Evolutionary conservation across 495 filamentous ascomycete genomes (phyloP), one percentile per base, ranked within the genome.

Genomic region (Neurospora tetrasperma): DNA sequence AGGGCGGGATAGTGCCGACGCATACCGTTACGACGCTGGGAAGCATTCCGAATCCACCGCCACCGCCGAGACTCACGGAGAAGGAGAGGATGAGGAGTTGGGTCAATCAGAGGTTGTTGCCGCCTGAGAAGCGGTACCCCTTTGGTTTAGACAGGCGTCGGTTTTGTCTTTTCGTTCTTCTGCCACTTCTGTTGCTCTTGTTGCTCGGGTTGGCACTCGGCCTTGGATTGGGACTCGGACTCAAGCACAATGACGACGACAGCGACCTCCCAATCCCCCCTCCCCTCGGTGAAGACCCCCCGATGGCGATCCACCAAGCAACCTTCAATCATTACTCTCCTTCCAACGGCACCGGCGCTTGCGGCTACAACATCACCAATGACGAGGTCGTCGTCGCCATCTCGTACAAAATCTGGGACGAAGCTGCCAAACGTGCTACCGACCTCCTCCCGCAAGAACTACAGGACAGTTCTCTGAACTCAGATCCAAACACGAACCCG

Each of bases 401-500:
- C 0, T 90, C 89, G 2, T 88, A 90, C 75, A 78, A 87, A 38
- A 78, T 93, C 2, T 96, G 88, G 74, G 91, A 95, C 78, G 88
- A 89, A 0, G 54, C 54, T 18, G 54, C 54, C 27, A 66, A 66
- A 38, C 23, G 54, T 3, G 70, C 44, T 14, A 82, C 82, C 1
- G 83, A 74, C n/a, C 1, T 62, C 23, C 14, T 31, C 6, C 54
- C 27, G 54, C 54, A 23, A 16, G 20, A 16, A 16, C 6, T 66
- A 35, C 27, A 31, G 11, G 12, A 59, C 11, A 14, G 20, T 5
- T 12, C 20, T 12, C 14, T 14, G 2, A 85, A 86, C 14, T 81
- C 83, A 23, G 86, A 94, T 81, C 89, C 91, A 5, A 94, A 93
- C 77, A 74, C 78, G 4, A 94, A 94, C 76, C 90, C 89, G 12